A percentile compares a stretch with the other conserved stretches of the same genome.
Conservation (phyloP, 169 alveolate species). For the Plasmodium cynomolgi region DNA sequence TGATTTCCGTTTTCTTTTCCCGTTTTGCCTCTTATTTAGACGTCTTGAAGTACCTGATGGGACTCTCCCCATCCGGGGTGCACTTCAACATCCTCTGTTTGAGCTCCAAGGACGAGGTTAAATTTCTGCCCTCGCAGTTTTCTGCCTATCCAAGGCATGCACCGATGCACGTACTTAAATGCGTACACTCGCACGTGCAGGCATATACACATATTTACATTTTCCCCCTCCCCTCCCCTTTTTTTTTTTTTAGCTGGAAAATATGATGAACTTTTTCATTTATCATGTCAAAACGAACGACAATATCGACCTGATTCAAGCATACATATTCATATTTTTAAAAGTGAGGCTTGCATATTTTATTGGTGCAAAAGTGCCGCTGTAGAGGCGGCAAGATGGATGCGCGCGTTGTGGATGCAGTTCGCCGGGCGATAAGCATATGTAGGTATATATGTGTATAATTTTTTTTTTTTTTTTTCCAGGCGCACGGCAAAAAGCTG, state of each 20-base stretch:
- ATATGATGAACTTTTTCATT: constrained; percentile 72
- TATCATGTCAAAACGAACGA: constrained; percentile 74
- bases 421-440: neutral
- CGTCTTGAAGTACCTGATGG: constrained; percentile 43
- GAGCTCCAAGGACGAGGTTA: constrained; percentile 63
- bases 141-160: neutral
- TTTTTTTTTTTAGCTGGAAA: constrained; percentile 36
- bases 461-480: neutral
- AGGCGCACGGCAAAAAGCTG: constrained; percentile 69
- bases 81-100: constrained; percentile 57
- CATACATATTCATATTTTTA: constrained; percentile 53
- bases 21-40: neutral
- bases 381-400: neutral
- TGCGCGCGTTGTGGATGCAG: neutral
- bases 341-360: constrained; percentile 23
- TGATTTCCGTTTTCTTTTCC: neutral
- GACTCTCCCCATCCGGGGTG: constrained; percentile 67
- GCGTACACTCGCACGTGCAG: neutral
- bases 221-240: neutral
- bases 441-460: neutral
- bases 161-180: neutral
- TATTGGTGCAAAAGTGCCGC: neutral
- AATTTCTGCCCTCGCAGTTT: neutral
- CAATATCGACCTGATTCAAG: constrained; percentile 64
- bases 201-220: constrained; percentile 3